A percentile compares a stretch with the other conserved stretches of the same genome.
phyloP scores from a whole-genome alignment of 2,329 filamentous ascomycete genomes.

The Aphanoascus verrucosus region DNA sequence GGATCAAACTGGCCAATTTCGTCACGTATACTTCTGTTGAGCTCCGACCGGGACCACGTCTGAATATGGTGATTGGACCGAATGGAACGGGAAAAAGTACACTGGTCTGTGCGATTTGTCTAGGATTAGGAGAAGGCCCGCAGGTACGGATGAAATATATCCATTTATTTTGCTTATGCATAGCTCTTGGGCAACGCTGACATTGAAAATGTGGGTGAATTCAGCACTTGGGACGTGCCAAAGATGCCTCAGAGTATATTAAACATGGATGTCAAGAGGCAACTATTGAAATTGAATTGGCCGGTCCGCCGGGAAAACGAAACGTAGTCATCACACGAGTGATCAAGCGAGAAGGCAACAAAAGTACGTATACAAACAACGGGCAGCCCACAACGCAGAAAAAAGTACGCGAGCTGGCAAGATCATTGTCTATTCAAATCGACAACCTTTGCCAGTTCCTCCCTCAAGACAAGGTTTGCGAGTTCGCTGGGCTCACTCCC shows the following conservation, averaged over 20 bases:
- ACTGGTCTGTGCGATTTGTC: slow-evolving; percentile 87
- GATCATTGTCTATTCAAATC: slow-evolving; percentile 75
- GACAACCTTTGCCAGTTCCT: slow-evolving; percentile 97
- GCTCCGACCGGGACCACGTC: slow-evolving; percentile 77
- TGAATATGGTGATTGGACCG: slow-evolving; percentile 99
- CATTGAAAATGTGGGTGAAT: not conserved
- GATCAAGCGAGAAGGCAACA: slow-evolving; percentile 75
- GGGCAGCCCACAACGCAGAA: slow-evolving; percentile 51
- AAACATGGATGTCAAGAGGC: slow-evolving; percentile 75
- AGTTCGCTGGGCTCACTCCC: slow-evolving; percentile 76
- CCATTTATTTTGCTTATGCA: not conserved
- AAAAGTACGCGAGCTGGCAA: slow-evolving; percentile 56
- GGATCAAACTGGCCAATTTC: slow-evolving; percentile 77
- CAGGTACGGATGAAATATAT: slow-evolving; percentile 33
- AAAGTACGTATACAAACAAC: slow-evolving; percentile 67
- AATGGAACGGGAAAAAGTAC: slow-evolving; percentile 98
- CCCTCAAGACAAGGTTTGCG: slow-evolving; percentile 88
- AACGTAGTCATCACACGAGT: slow-evolving; percentile 67
- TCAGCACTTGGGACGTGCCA: slow-evolving; percentile 71
- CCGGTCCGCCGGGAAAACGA: slow-evolving; percentile 40
- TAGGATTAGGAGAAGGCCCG: slow-evolving; percentile 77
- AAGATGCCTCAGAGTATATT: slow-evolving; percentile 77
- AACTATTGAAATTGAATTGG: slow-evolving; percentile 81
- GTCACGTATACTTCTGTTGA: slow-evolving; percentile 91
- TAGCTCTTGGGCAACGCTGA: not conserved